Base-by-base conservation (phyloP, 1,284 basidiomycete species). In the Cystobasidium pallidum region DNA sequence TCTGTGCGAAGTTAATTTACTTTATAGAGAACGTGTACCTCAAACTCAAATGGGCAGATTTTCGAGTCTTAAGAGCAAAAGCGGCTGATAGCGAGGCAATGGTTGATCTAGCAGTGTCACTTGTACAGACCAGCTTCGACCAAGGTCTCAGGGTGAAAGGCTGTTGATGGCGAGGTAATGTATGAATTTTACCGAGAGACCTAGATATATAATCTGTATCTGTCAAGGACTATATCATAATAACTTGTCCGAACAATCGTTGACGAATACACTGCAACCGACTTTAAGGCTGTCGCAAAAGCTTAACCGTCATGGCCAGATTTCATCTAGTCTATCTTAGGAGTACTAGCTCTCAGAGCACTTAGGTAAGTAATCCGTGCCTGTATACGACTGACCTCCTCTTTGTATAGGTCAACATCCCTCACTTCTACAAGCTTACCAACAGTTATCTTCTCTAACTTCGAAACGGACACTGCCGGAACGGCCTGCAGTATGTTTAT, bases 111-210 rank as follows among this genome's bases (percentile, higher is more conserved):
- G 54, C 54, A 57, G 54, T 34, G 54, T 57, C 30, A 57, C 54
- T 57, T 32, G 54, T 57, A 57, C 32, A 34, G 54, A 57, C 54
- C 54, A 54, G 51, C 51, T 54, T 54, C 51, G 51, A 54, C 15
- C 32, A 57, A 55, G 54, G 54, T 57, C 54, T 57, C 54, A 34
- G 54, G 54, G 36, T 57, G 1, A 57, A 57, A 36, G 54, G 54
- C 54, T 57, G 54, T 34, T 57, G 54, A 57, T 57, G 54, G 54
- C 54, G 54, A 57, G 54, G 54, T 57, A 34, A 57, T 57, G 11
- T 51, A 51, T 51, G 21, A 79, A 73, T 75, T 78, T 76, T 78
- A 80, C 80, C 61, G 79, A 79, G 70, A 81, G 78, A 71, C 78
- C 80, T 70, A 80, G 74, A 74, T 17, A 3, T 51, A 51, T 51